Evolutionary conservation across 345 rosid species (phyloP).

Genomic region (Ceriops zippeliana): DNA sequence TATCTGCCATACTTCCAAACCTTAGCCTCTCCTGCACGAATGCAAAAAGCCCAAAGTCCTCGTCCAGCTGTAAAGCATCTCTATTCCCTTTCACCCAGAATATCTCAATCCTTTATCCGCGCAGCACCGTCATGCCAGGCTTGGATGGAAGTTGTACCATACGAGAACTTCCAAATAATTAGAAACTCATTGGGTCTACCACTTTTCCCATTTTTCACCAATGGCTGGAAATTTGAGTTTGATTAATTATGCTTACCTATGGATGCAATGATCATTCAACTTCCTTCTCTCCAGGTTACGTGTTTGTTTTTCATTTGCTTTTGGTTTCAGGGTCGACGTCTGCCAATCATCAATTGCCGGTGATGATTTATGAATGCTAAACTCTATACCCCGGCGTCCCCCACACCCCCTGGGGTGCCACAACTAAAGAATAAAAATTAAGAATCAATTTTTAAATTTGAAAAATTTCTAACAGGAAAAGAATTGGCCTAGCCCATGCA

Average conservation of each 20-base stretch:
- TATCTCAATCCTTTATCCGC: constrained; percentile 58
- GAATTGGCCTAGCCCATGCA: neutral
- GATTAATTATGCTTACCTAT: neutral
- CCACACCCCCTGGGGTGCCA: no score
- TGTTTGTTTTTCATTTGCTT: neutral
- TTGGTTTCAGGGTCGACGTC: constrained; percentile 49
- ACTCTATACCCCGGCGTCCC: constrained; percentile 24
- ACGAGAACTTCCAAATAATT: constrained; percentile 69
- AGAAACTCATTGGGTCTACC: constrained; percentile 48
- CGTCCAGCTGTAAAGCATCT: constrained; percentile 33
- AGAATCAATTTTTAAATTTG: neutral
- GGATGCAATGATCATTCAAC: neutral
- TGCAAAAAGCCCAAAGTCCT: constrained; percentile 36
- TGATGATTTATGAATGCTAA: neutral
- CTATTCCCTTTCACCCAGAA: constrained; percentile 22
- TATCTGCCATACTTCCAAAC: constrained; percentile 43
- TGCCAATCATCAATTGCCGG: neutral
- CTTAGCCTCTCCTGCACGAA: constrained; percentile 48
- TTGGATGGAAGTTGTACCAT: constrained; percentile 59
- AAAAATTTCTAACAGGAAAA: no score
- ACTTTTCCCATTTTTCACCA: constrained; percentile 37
- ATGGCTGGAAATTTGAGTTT: constrained; percentile 54
- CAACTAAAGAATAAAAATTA: no score
- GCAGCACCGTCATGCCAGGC: constrained; percentile 44
- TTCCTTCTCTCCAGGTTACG: neutral